Evolutionary conservation across 2,329 filamentous ascomycete species (phyloP).

Genomic region (Aspergillus sp.): DNA sequence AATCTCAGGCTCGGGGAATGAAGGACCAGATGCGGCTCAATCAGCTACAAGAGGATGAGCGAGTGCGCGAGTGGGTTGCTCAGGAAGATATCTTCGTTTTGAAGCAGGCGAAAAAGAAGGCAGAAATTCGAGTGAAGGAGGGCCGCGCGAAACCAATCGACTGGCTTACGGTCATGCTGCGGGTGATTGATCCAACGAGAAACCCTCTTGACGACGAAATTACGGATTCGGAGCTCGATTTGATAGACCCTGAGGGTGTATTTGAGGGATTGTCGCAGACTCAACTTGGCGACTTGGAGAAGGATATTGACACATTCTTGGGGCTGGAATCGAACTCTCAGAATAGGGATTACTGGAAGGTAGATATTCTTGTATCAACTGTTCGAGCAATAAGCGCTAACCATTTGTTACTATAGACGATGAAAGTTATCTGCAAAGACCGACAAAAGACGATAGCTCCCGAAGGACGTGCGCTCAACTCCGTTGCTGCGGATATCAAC

Average conservation of each 20-base stretch:
- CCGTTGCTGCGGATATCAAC: slow-evolving; percentile 85
- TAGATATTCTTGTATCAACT: slow-evolving; percentile 32
- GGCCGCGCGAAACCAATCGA: slow-evolving; percentile 90
- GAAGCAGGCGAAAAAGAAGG: slow-evolving; percentile 97
- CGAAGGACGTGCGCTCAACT: slow-evolving; percentile 74
- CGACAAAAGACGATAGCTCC: slow-evolving; percentile 64
- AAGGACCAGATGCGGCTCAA: slow-evolving; percentile 50
- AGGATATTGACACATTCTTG: slow-evolving; percentile 77
- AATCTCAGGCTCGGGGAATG: slow-evolving; percentile 32
- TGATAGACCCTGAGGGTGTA: slow-evolving; percentile 78
- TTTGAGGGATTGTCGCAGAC: slow-evolving; percentile 69
- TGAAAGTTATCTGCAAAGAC: slow-evolving; percentile 81
- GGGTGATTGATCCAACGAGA: slow-evolving; percentile 81
- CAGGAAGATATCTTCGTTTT: slow-evolving; percentile 95
- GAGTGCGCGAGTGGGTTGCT: slow-evolving; percentile 80
- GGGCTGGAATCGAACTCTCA: slow-evolving; percentile 73
- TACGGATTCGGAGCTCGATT: slow-evolving; percentile 71
- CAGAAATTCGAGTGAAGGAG: slow-evolving; percentile 88
- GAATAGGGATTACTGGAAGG: slow-evolving; percentile 86
- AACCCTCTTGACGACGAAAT: slow-evolving; percentile 81
- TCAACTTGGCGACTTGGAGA: slow-evolving; percentile 73
- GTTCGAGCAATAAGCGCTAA: neutral
- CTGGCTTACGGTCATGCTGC: slow-evolving; percentile 85
- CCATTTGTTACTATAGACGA: slow-evolving; percentile 54
- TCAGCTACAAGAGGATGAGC: slow-evolving; percentile 70